Conservation (phyloP, 306 rosid genomes). For the Ziziphus jujuba region DNA sequence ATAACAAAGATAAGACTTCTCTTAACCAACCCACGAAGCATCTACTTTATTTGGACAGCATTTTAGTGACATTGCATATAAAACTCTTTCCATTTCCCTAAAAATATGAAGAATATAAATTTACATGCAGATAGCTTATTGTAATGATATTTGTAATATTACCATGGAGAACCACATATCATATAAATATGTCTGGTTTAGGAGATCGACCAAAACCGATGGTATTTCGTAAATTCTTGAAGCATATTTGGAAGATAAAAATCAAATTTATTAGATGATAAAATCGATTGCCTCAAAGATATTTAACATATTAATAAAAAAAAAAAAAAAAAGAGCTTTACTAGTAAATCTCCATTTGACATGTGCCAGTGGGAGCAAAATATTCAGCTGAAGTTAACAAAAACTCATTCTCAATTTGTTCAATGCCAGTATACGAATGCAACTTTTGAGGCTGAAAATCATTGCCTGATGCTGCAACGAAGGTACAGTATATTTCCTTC, state of each 20-base stretch:
- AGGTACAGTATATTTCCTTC: conserved; percentile 14
- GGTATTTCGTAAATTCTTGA: conserved; percentile 57
- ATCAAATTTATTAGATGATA: conserved; percentile 14
- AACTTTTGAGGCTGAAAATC: conserved; percentile 49
- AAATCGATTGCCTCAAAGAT: background rate
- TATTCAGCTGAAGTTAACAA: conserved; percentile 83
- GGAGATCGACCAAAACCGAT: conserved; percentile 73
- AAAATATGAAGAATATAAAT: conserved; percentile 22
- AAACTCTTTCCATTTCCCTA: conserved; percentile 85
- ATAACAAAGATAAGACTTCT: conserved; percentile 23
- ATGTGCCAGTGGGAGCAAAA: conserved; percentile 67
- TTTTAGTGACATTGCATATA: conserved; percentile 65
- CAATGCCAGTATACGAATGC: conserved; percentile 54
- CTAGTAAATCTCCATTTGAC: conserved; percentile 72
- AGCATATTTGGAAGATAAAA: conserved; percentile 10
- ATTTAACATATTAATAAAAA: background rate
- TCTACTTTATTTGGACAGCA: conserved; percentile 70
- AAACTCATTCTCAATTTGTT: conserved; percentile 79
- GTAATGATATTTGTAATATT: background rate
- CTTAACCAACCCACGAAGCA: conserved; percentile 60
- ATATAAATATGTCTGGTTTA: conserved; percentile 62
- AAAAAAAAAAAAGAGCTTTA: conserved; percentile 33
- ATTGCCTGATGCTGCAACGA: conserved; percentile 41
- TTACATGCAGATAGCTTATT: conserved; percentile 17
- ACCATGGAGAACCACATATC: conserved; percentile 44